A percentile compares a stretch with the other conserved stretches of the same genome.
These are phyloP conservation scores for Xylaria curta DNA, from an alignment of 495 filamentous ascomycete genomes.

Conservation along the genomic window DNA sequence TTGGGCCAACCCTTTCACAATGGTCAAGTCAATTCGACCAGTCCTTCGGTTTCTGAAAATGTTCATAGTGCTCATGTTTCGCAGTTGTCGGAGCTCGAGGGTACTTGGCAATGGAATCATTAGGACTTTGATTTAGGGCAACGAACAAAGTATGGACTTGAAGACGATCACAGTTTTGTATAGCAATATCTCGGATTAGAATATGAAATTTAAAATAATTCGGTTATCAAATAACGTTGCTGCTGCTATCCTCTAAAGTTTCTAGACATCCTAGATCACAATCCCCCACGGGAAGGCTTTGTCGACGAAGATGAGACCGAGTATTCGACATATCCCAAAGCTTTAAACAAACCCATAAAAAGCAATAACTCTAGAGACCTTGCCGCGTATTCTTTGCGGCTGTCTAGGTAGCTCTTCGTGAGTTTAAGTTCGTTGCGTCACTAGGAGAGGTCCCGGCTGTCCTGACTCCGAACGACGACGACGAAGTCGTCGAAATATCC, in stretches of 20 bases:
- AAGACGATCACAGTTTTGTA: not conserved
- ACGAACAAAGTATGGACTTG: not conserved
- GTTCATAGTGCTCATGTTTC: not conserved
- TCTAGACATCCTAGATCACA: no score
- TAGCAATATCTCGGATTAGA: not conserved
- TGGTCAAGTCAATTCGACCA: not conserved
- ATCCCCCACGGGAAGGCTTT: no score
- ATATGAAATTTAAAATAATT: not conserved
- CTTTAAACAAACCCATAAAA: no score
- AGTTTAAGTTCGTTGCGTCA: not conserved
- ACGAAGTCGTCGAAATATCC: not conserved
- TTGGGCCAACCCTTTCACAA: not conserved
- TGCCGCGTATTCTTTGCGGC: no score
- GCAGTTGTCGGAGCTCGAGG: slow-evolving; percentile 14
- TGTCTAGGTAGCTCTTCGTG: not conserved
- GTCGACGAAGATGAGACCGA: not conserved
- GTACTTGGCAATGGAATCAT: slow-evolving; percentile 7
- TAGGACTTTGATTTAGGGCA: not conserved
- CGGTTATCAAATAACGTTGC: no score
- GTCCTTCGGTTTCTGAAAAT: not conserved
- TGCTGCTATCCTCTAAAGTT: no score
- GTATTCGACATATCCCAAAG: not conserved
- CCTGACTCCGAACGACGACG: no score
- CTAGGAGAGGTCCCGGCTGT: no score
- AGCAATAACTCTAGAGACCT: no score